A percentile compares a stretch with the other conserved stretches of the same genome.
Evolutionary conservation across 2,329 filamentous ascomycete species (phyloP).

Genomic region (Allantophomopsis cytisporea): DNA sequence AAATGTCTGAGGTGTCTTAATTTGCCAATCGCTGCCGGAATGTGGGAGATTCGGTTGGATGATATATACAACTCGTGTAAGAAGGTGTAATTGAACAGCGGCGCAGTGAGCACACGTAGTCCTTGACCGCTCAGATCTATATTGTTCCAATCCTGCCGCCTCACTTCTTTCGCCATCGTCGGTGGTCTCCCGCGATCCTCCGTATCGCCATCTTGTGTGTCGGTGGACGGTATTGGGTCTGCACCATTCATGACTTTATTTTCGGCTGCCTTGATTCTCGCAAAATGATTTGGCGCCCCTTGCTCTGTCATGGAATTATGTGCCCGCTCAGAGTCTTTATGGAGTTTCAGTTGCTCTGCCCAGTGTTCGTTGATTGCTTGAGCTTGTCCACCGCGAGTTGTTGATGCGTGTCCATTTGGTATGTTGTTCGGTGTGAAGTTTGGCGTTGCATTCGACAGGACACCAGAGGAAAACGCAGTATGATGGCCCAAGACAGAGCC

Average conservation of each 20-base stretch:
- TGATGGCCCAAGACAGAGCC: constrained; percentile 43
- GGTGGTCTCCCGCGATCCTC: constrained; percentile 43
- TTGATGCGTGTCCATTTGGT: constrained; percentile 40
- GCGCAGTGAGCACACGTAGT: constrained; percentile 64
- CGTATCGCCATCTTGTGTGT: constrained; percentile 31
- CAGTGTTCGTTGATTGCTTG: constrained; percentile 57
- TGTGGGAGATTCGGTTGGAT: constrained; percentile 72
- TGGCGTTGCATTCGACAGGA: constrained; percentile 50
- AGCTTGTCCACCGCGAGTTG: constrained; percentile 32
- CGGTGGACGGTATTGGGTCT: constrained; percentile 19
- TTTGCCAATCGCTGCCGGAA: constrained; percentile 73
- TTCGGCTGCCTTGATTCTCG: constrained; percentile 53
- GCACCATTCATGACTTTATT: constrained; percentile 43
- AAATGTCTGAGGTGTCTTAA: constrained; percentile 71
- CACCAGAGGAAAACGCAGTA: constrained; percentile 46
- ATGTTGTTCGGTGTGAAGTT: constrained; percentile 36
- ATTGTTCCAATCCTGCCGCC: constrained; percentile 79
- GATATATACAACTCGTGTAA: constrained; percentile 86
- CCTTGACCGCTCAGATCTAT: constrained; percentile 96
- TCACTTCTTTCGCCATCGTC: constrained; percentile 51
- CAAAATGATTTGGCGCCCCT: constrained; percentile 57
- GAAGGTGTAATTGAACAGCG: constrained; percentile 80
- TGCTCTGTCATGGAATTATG: constrained; percentile 59
- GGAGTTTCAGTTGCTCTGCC: constrained; percentile 74
- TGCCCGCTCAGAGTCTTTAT: constrained; percentile 62